Conservation (phyloP, 148 eudicot species). For the Fagopyrum esculentum region DNA sequence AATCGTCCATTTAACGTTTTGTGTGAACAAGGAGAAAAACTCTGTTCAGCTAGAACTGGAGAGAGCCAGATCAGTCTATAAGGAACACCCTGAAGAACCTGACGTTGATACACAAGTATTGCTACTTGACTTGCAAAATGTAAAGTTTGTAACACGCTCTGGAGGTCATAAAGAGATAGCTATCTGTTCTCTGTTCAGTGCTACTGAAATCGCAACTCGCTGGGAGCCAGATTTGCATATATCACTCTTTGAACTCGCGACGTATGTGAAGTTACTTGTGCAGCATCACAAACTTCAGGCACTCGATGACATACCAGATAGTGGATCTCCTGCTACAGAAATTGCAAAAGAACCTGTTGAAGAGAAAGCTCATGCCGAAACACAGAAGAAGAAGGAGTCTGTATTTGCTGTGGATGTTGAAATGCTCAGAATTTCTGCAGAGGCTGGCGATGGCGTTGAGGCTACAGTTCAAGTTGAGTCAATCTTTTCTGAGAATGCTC, state of each 20-base stretch:
- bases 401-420: slow-evolving; percentile 89
- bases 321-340: slow-evolving; percentile 21
- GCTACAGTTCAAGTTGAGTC: slow-evolving; percentile 75
- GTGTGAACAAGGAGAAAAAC: slow-evolving; percentile 79
- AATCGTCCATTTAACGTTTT: slow-evolving; percentile 63
- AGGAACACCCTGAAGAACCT: slow-evolving; percentile 55
- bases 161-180: slow-evolving; percentile 82
- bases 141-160: slow-evolving; percentile 73
- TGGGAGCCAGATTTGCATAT: slow-evolving; percentile 99
- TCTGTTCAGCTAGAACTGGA: slow-evolving; percentile 84
- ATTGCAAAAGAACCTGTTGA: slow-evolving; percentile 34
- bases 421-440: slow-evolving; percentile 77
- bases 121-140: slow-evolving; percentile 82
- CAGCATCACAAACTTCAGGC: slow-evolving; percentile 60
- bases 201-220: slow-evolving; percentile 78
- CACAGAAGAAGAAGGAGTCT: slow-evolving; percentile 70
- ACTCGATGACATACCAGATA: slow-evolving; percentile 25
- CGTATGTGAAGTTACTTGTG: slow-evolving; percentile 53
- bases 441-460: slow-evolving; percentile 96
- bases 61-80: slow-evolving; percentile 81
- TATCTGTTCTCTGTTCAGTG: slow-evolving; percentile 93
- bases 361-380: slow-evolving; percentile 35
- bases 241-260: slow-evolving; percentile 69
- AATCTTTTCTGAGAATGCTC: slow-evolving; percentile 96
- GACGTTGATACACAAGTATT: slow-evolving; percentile 49